Evolutionary conservation across 148 eudicot genomes (phyloP).

Genomic region (Bassia scoparia): DNA sequence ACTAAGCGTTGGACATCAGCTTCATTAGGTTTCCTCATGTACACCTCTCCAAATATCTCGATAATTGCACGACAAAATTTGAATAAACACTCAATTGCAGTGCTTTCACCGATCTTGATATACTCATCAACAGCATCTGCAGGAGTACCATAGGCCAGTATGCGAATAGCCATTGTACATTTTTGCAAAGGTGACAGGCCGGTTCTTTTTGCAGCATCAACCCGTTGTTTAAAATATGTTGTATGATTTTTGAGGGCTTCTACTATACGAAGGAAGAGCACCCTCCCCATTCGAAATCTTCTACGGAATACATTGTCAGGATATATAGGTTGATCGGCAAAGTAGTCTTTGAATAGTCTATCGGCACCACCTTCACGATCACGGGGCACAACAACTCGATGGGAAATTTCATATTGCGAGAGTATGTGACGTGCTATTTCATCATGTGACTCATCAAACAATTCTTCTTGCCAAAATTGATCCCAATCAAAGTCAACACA

Average conservation of each 20-base stretch:
- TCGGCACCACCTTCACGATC: background rate
- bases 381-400: background rate
- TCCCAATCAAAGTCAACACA: background rate
- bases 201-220: background rate
- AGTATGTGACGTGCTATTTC: background rate
- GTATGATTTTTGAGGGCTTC: background rate
- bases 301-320: background rate
- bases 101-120: background rate
- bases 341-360: background rate
- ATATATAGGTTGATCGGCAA: background rate
- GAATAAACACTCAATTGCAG: background rate
- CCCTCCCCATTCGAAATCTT: background rate
- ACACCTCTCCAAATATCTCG: background rate
- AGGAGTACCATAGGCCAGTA: constrained; percentile 11
- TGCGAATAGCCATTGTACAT: constrained; percentile 13
- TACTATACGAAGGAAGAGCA: background rate
- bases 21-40: background rate
- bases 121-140: constrained; percentile 9
- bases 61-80: constrained; percentile 7
- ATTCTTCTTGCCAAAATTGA: background rate
- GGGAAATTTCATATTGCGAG: background rate
- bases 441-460: background rate
- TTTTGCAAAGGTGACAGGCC: constrained; percentile 9
- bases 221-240: background rate
- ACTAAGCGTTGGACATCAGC: constrained; percentile 4